A percentile compares a stretch with the other conserved stretches of the same genome.
These are phyloP conservation scores for Thelephora ganbajun DNA, from an alignment of 768 basidiomycete genomes.

Conservation along the genomic window DNA sequence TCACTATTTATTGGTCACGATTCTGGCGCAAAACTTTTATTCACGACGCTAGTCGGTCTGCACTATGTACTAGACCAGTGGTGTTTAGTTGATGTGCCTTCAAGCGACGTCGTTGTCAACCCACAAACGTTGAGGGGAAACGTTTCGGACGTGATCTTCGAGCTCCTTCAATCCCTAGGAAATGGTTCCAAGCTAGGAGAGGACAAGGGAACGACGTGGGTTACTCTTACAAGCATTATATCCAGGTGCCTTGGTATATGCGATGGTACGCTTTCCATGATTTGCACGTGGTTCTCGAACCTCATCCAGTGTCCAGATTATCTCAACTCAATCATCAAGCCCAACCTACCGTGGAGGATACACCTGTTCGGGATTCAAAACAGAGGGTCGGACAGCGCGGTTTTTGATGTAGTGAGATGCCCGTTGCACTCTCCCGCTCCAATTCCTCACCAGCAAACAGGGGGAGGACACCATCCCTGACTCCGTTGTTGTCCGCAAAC, in stretches of 20 bases:
- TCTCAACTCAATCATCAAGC: neutral
- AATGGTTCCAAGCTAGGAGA: conserved; percentile 17
- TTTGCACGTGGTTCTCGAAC: neutral
- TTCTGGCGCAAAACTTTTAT: conserved; percentile 32
- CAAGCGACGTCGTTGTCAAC: conserved; percentile 24
- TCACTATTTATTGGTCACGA: conserved; percentile 33
- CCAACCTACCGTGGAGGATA: neutral
- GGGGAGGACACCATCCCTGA: no score
- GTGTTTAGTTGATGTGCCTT: conserved; percentile 30
- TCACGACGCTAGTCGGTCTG: conserved; percentile 38
- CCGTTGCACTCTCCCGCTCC: no score
- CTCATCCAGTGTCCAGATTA: neutral
- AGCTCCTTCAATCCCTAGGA: conserved; percentile 35
- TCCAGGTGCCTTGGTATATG: conserved; percentile 5
- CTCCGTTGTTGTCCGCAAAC: neutral
- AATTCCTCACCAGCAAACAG: no score
- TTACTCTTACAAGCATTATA: neutral
- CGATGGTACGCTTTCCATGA: conserved; percentile 1
- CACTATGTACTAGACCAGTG: conserved; percentile 45
- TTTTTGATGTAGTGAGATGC: neutral
- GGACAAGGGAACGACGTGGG: conserved; percentile 4
- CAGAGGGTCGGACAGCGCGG: neutral
- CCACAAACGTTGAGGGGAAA: conserved; percentile 37
- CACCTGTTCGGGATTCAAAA: neutral
- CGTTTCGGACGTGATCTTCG: conserved; percentile 27